Conservation (phyloP, 345 rosid genomes). For the Pugionium cornutum region DNA sequence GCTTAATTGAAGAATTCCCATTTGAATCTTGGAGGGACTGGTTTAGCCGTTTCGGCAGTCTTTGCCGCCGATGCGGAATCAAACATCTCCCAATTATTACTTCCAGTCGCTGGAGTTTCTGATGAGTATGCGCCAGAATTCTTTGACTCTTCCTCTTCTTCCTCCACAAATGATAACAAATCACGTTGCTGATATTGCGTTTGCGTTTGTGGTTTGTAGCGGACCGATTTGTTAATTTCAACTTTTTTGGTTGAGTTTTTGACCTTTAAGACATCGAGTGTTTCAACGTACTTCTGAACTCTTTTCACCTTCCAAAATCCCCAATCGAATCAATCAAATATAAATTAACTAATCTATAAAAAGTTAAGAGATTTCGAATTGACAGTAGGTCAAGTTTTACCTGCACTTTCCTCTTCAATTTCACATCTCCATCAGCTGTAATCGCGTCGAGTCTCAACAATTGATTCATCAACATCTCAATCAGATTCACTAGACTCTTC, state of each 20-base stretch:
- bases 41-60: conserved; percentile 37
- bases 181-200: conserved; percentile 33
- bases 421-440: conserved; percentile 82
- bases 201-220: conserved; percentile 40
- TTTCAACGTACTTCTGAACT: conserved; percentile 90
- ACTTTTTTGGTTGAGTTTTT: conserved; percentile 60
- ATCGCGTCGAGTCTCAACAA: conserved; percentile 86
- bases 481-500: conserved; percentile 61
- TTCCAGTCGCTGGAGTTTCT: conserved; percentile 54
- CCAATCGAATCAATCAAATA: conserved; percentile 9
- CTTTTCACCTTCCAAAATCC: conserved; percentile 63
- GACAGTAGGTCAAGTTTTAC: conserved; percentile 30
- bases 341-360: not conserved
- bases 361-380: not conserved
- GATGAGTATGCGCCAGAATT: conserved; percentile 42
- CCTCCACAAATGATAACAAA: conserved; percentile 43
- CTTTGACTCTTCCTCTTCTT: conserved; percentile 43
- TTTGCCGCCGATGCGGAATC: conserved; percentile 54
- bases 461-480: conserved; percentile 89
- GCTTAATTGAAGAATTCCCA: conserved; percentile 87
- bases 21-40: conserved; percentile 67
- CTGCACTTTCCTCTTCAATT: conserved; percentile 96
- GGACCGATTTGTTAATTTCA: conserved; percentile 45
- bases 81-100: conserved; percentile 86
- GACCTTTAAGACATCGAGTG: conserved; percentile 75